Conservation (phyloP, 495 filamentous ascomycete species). For the Melanomma pulvis-pyrius region DNA sequence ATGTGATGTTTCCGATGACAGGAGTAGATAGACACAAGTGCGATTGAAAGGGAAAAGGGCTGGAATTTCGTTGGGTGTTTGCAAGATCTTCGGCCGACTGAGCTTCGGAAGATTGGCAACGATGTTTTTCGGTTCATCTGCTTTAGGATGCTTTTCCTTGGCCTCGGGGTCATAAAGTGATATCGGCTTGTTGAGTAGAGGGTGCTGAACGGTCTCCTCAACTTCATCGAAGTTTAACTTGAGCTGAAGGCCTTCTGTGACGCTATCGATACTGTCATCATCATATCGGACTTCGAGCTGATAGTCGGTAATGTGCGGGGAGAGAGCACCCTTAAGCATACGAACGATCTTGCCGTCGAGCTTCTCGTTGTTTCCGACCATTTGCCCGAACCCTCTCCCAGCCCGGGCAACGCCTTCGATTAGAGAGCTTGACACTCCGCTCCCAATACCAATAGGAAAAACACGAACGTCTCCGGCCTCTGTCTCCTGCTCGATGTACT, state of each 20-base stretch:
- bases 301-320: slow-evolving; percentile 63
- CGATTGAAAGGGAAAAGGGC: slow-evolving; percentile 65
- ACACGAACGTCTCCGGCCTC: slow-evolving; percentile 57
- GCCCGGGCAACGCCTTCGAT: slow-evolving; percentile 69
- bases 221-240: slow-evolving; percentile 25
- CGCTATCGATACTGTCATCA: slow-evolving; percentile 53
- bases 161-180: slow-evolving; percentile 58
- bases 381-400: slow-evolving; percentile 67
- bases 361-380: slow-evolving; percentile 59
- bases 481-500: slow-evolving; percentile 53
- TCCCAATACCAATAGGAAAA: slow-evolving; percentile 68
- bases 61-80: slow-evolving; percentile 63
- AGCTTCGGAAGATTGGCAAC: slow-evolving; percentile 55
- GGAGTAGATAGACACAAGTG: slow-evolving; percentile 63
- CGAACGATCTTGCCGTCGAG: slow-evolving; percentile 66
- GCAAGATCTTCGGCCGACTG: slow-evolving; percentile 57
- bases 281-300: slow-evolving; percentile 62
- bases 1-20: slow-evolving; percentile 53
- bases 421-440: slow-evolving; percentile 61
- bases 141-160: slow-evolving; percentile 43
- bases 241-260: slow-evolving; percentile 48
- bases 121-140: slow-evolving; percentile 33
- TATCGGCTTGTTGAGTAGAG: slow-evolving; percentile 49
- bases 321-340: slow-evolving; percentile 70
- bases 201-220: neutral